These are phyloP conservation scores for Beauveria pseudobassiana DNA, from an alignment of 2,329 filamentous ascomycete species.

Conservation along the genomic window DNA sequence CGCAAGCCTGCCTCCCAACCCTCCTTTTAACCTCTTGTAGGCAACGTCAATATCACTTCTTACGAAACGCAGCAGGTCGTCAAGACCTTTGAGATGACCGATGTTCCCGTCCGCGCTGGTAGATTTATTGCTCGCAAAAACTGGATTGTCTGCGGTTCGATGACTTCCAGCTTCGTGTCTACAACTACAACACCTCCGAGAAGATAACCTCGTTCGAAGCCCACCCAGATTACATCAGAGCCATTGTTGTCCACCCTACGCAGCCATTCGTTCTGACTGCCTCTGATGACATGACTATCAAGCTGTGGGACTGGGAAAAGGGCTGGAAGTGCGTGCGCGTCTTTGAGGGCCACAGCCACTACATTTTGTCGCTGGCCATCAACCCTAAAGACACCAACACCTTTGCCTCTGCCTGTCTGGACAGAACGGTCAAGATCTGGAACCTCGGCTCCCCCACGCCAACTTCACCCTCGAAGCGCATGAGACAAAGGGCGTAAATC, in stretches of 20 bases:
- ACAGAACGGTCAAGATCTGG: constrained; percentile 97
- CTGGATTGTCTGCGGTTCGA: constrained; percentile 96
- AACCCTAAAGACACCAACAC: constrained; percentile 96
- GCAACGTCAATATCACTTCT: constrained; percentile 98
- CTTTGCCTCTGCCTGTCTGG: constrained; percentile 87
- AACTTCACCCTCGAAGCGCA: constrained; percentile 97
- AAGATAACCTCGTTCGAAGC: constrained; percentile 97
- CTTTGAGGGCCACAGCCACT: constrained; percentile 93
- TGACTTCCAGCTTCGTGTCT: constrained; percentile 80
- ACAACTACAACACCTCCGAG: constrained; percentile 99
- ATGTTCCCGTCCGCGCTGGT: constrained; percentile 93
- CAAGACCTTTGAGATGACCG: constrained; percentile 97
- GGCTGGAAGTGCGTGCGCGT: constrained; percentile 96
- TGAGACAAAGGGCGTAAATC: constrained; percentile 95
- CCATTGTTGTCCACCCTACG: constrained; percentile 90
- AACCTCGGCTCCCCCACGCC: constrained; percentile 84
- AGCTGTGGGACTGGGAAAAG: constrained; percentile 98
- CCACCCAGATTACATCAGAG: constrained; percentile 96
- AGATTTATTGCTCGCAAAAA: constrained; percentile 97
- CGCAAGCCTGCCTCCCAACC: not conserved
- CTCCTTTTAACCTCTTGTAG: constrained; percentile 33
- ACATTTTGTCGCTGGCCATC: constrained; percentile 93
- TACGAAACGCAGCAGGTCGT: constrained; percentile 95
- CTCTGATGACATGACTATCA: constrained; percentile 97
- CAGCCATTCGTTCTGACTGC: constrained; percentile 94